phyloP scores from a whole-genome alignment of 2,329 filamentous ascomycete genomes.

The Xylaria sp. region DNA sequence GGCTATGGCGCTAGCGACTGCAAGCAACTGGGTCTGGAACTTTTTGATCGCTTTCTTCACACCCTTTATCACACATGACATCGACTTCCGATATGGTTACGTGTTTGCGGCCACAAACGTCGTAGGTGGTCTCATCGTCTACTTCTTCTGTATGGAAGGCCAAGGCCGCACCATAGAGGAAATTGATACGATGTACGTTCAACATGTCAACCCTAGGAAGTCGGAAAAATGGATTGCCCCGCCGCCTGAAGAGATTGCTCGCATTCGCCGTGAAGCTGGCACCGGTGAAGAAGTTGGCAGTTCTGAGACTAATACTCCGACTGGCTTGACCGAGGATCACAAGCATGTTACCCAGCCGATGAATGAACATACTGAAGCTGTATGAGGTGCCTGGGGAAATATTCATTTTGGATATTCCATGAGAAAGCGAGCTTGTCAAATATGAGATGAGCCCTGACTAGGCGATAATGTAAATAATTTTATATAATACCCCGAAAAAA shows the following conservation, averaged over 20 bases:
- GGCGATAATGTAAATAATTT: neutral
- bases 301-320: neutral
- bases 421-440: neutral
- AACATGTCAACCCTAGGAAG: conserved; percentile 71
- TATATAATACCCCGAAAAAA: neutral
- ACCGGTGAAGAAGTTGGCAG: conserved; percentile 45
- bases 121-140: conserved; percentile 71
- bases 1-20: conserved; percentile 69
- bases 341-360: neutral
- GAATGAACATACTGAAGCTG: conserved; percentile 27
- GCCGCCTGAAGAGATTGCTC: conserved; percentile 55
- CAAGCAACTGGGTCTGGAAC: conserved; percentile 76
- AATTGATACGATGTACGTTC: conserved; percentile 81
- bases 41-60: conserved; percentile 83
- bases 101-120: conserved; percentile 80
- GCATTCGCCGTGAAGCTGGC: conserved; percentile 55
- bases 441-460: neutral
- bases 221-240: conserved; percentile 64
- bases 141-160: conserved; percentile 81
- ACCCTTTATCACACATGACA: conserved; percentile 77
- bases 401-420: neutral
- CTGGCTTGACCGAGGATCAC: neutral
- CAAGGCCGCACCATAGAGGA: conserved; percentile 80
- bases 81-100: conserved; percentile 79
- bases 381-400: neutral